Evolutionary conservation across 257 asterid genomes (phyloP), one percentile per base, ranked within the genome.

Genomic region (Penstemon barbatus): DNA sequence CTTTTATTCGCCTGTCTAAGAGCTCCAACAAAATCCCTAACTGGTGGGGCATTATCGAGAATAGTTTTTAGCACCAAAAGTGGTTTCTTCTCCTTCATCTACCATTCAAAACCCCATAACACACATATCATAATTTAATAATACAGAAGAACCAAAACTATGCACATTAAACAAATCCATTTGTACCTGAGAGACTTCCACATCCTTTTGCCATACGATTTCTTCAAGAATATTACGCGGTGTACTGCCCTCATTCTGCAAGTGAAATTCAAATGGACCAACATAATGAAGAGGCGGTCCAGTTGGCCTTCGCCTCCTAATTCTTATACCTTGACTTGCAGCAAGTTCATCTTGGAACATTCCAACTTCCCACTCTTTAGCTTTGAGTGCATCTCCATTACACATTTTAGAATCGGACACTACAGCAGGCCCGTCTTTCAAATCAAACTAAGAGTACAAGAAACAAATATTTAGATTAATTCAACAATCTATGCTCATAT

Each of bases 211-310:
- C 97, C 96, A 89, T 40, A 91, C 74, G 64, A 91, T 91, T 77
- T 89, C 97, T 74, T 91, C 95, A 18, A 91, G 88, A 74, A 89
- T 87, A 74, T 89, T 89, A 9, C 80, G 85, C 0, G 97, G 95
- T 5, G 95, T 91, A 45, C 85, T 89, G 55, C 96, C 97, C 73
- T 91, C 96, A 51, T 78, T 91, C 81, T 89, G 84, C 81, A 87
- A 44, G 38, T 91, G 84, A 72, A 91, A 91, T 72, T 91, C 91
- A 70, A 89, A 91, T 7, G 97, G 95, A 40, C 97, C 97, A 11
- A 89, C 96, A 60, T 91, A 85, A 74, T 91, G 96, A 63, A 55
- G 70, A 4, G 95, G 95, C 25, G 95, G 96, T 50, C 97, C 96
- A 6, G 87, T 79, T 45, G 91, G 79, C 4, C 95, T 93, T 4